Percentiles rank a stretch among this genome's conserved stretches.
Evolutionary conservation across 768 basidiomycete genomes (phyloP).

Genomic region (Hemileccinum rubropunctum): DNA sequence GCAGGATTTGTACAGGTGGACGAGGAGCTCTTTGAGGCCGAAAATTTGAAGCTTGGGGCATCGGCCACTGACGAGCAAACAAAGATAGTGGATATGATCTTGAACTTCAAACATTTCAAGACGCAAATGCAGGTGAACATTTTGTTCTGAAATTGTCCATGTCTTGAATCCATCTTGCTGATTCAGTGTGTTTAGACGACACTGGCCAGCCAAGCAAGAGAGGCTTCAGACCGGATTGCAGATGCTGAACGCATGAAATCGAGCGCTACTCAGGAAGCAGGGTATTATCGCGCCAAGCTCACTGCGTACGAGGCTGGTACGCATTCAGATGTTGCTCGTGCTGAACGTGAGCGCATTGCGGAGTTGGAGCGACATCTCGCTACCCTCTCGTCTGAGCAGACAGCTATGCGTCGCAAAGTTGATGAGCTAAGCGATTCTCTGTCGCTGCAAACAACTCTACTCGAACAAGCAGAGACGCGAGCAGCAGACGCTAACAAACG

Average conservation of each 20-base stretch:
- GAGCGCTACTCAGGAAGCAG: conserved; percentile 88
- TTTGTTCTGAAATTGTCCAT: background rate
- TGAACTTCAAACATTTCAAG: conserved; percentile 86
- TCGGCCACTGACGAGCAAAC: conserved; percentile 43
- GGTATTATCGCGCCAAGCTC: conserved; percentile 95
- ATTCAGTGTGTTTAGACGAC: conserved; percentile 46
- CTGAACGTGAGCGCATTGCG: conserved; percentile 75
- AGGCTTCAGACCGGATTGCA: conserved; percentile 71
- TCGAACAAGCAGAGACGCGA: conserved; percentile 76
- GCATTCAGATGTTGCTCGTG: conserved; percentile 57
- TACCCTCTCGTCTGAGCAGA: conserved; percentile 58
- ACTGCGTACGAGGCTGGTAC: conserved; percentile 75
- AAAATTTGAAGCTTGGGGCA: conserved; percentile 32
- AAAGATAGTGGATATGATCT: conserved; percentile 62
- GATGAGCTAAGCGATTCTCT: conserved; percentile 70
- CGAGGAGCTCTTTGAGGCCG: conserved; percentile 44
- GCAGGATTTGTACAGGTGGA: conserved; percentile 73
- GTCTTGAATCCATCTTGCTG: conserved; percentile 8
- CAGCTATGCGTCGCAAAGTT: conserved; percentile 65
- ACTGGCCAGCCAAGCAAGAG: conserved; percentile 71
- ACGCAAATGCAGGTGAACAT: conserved; percentile 77
- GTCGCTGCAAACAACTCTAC: conserved; percentile 72
- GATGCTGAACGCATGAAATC: conserved; percentile 76
- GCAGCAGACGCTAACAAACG: conserved; percentile 72
- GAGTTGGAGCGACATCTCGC: conserved; percentile 75